Base-by-base conservation (phyloP, 31 red algal species). In the Odonthalia washingtoniensis region DNA sequence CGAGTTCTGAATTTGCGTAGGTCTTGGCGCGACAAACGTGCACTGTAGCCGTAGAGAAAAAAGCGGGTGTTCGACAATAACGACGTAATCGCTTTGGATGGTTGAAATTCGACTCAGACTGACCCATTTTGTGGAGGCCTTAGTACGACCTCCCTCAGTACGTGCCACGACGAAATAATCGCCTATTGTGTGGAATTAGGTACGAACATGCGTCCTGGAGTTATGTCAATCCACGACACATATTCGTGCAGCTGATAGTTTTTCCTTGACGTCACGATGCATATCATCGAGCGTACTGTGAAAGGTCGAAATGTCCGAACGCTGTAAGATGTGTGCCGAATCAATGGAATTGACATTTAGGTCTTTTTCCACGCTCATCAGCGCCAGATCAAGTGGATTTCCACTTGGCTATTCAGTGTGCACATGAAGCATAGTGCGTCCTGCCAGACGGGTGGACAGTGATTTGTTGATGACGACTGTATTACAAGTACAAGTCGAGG, bases 391-490 rank as follows among this genome's bases (percentile, higher is more conserved):
- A 27, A 86, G 46, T 4, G 70, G 83, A 41, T 61, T 76, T 1
- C 70, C 83, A 2, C 31, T 32, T 3, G 5, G 2, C 69, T 75
- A 57, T 2, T 64, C 83, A 0, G 83, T 75, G 70, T 76, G 46
- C 2, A 86, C 68, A 6, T 2, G 14, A 33, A 86, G 5, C 2
- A 24, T 36, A 35, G 39, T 5, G 3, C 70, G 35, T 12, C 5
- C 46, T 0, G 27, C 75, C 2, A 88, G 46, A 5, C 85, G 74
- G 2, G 49, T 35, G 21, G 62, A 69, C 28, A 46, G 85, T 2
- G 53, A 78, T 0, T 80, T 88, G 49, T 88, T 78, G 14, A 88
- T 69, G 18, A 80, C 35, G 39, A 53, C 65, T 88, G 85, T 18
- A 88, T 40, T 2, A 44, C 33, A 5, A 74, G 74, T 21, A 88